Evolutionary conservation across 83 land plant species (phyloP), one percentile per base, ranked within the genome.

Genomic region (Diphasiastrum complanatum): DNA sequence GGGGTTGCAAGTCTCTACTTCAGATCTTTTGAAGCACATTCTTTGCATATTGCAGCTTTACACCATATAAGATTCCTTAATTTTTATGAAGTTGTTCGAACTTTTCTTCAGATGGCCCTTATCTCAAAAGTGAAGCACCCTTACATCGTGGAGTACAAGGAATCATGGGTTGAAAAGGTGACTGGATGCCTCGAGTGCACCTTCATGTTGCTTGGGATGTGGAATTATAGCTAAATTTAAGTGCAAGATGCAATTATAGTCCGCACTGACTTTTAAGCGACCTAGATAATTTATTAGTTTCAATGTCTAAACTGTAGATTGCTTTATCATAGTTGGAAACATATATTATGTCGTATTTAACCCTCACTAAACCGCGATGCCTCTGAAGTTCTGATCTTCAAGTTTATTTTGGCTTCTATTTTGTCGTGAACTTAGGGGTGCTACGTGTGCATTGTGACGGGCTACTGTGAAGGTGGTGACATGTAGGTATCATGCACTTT

Each of bases 101-200:
- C 37, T 29, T 61, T 47, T 47, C 31, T 66, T 48, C 75, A 91
- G 93, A 91, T 91, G 89, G 70, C 81, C 40, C 46, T 87, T 55
- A 77, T 91, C 40, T 78, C 97, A 35, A 80, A 75, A 32, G 74
- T 91, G 20, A 72, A 66, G 40, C 82, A 84, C 63, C 93, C 93
- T 3, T 91, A 86, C 59, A 75, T 86, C 54, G 84, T 86, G 69
- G 89, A 80, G 45, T 87, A 79, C 73, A 91, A 84, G 45, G 97
- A 91, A 68, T 75, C 89, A 24, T 91, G 93, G 93, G 85, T 81
- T 28, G 97, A 91, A 20, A 78, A 91, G 97, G 97, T 87, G 30
- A 51, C 70, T 20, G 4, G 27, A 14, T 4, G 16, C 12, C 27
- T 29, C 33, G 29, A 0, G 24, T 25, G 19, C 22, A n/a, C n/a